These are phyloP conservation scores for Acanthamoeba healyi DNA, from an alignment of 208 protist genomes.

Conservation along the genomic window DNA sequence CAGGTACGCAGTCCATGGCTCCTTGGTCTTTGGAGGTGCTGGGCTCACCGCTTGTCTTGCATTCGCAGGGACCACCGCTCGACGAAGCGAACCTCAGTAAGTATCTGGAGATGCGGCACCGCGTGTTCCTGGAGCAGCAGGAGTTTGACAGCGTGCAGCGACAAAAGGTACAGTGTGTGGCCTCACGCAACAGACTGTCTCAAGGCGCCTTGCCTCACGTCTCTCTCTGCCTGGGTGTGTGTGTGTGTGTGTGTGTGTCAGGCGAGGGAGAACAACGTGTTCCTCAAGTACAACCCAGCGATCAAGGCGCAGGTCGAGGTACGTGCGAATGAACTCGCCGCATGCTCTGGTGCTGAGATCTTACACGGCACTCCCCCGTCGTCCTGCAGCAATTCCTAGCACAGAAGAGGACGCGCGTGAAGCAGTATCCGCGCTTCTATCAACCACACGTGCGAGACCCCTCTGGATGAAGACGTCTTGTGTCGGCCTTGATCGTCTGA, in stretches of 20 bases:
- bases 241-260: not conserved
- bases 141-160: slow-evolving; percentile 38
- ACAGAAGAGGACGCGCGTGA: not conserved
- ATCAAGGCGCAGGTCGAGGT: slow-evolving; percentile 55
- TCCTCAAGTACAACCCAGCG: slow-evolving; percentile 26
- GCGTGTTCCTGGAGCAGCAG: slow-evolving; percentile 34
- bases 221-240: not conserved
- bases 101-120: slow-evolving; percentile 38
- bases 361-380: too few species aligned
- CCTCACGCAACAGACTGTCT: too few species aligned
- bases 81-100: not conserved
- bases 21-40: too few species aligned
- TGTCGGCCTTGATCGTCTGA: too few species aligned
- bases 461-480: too few species aligned
- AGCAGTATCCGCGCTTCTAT: slow-evolving; percentile 39
- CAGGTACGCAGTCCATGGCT: not conserved
- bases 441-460: slow-evolving; percentile 16
- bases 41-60: not conserved
- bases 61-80: not conserved
- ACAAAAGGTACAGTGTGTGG: too few species aligned
- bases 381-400: not conserved
- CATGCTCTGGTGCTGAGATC: not conserved
- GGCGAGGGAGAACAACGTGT: slow-evolving; percentile 16
- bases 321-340: not conserved
- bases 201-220: too few species aligned